Evolutionary conservation across 75 land plant species (phyloP).

Genomic region (Adiantum capillusveneris): DNA sequence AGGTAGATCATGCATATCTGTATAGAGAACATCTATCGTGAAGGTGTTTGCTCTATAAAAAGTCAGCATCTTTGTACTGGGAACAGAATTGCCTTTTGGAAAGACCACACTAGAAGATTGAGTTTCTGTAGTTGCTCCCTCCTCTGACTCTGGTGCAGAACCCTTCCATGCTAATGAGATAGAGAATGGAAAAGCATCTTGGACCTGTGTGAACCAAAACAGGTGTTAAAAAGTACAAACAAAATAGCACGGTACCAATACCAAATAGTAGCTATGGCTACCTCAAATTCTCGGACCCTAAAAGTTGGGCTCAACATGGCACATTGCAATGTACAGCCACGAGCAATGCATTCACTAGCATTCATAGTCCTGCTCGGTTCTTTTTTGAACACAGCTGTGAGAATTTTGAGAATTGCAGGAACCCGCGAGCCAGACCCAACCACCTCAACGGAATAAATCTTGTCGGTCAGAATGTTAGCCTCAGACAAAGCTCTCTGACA

Average conservation of each 20-base stretch:
- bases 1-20: constrained; percentile 51
- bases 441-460: constrained; percentile 69
- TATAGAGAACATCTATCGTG: constrained; percentile 59
- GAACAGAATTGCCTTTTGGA: constrained; percentile 64
- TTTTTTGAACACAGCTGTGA: constrained; percentile 47
- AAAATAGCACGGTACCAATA: not conserved
- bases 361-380: constrained; percentile 84
- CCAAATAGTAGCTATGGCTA: constrained; percentile 8
- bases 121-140: constrained; percentile 14
- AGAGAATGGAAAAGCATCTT: constrained; percentile 76
- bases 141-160: constrained; percentile 38
- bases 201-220: constrained; percentile 43
- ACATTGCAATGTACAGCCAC: constrained; percentile 95
- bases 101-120: constrained; percentile 40
- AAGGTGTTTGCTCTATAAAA: constrained; percentile 45
- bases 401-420: constrained; percentile 61
- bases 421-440: constrained; percentile 95
- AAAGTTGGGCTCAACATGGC: constrained; percentile 94
- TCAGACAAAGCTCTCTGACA: constrained; percentile 61
- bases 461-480: constrained; percentile 42
- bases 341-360: constrained; percentile 95
- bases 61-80: constrained; percentile 59
- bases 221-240: not conserved
- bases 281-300: constrained; percentile 87
- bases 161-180: constrained; percentile 64